Percentiles rank a stretch among this genome's conserved stretches.
These are phyloP conservation scores for Solanum ossicruentum DNA, from an alignment of 257 asterid species.

Conservation along the genomic window DNA sequence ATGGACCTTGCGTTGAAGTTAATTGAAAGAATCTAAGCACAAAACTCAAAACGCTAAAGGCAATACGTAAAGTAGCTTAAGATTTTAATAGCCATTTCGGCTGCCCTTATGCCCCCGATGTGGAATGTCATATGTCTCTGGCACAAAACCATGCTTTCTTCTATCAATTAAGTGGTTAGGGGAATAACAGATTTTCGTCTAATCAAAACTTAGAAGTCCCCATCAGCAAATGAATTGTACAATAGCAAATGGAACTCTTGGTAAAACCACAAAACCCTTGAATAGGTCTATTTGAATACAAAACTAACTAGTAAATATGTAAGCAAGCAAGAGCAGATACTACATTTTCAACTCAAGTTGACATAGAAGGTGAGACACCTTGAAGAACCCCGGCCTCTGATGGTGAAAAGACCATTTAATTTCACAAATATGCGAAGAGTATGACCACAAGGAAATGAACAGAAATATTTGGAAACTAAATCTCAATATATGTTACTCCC, in stretches of 20 bases:
- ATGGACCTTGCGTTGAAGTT: background rate
- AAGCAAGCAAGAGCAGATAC: background rate
- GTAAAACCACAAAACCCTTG: background rate
- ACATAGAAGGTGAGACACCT: background rate
- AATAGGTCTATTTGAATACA: background rate
- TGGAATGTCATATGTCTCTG: background rate
- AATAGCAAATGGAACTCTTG: background rate
- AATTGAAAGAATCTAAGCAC: background rate
- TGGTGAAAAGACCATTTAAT: background rate
- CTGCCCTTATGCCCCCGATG: background rate
- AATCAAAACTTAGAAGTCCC: background rate
- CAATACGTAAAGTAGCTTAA: background rate
- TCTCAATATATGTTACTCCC: background rate
- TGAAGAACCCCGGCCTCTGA: background rate
- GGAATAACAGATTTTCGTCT: background rate
- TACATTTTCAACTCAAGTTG: background rate
- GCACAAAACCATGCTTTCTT: background rate
- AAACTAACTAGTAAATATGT: background rate
- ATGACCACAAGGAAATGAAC: background rate
- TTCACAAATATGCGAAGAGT: background rate
- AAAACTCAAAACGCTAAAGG: background rate
- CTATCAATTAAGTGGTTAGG: background rate
- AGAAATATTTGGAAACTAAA: background rate
- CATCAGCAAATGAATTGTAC: background rate
- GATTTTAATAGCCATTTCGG: background rate